Evolutionary conservation across 441 rosid species (phyloP), one percentile per base, ranked within the genome.

Genomic region (Viola pubescens): DNA sequence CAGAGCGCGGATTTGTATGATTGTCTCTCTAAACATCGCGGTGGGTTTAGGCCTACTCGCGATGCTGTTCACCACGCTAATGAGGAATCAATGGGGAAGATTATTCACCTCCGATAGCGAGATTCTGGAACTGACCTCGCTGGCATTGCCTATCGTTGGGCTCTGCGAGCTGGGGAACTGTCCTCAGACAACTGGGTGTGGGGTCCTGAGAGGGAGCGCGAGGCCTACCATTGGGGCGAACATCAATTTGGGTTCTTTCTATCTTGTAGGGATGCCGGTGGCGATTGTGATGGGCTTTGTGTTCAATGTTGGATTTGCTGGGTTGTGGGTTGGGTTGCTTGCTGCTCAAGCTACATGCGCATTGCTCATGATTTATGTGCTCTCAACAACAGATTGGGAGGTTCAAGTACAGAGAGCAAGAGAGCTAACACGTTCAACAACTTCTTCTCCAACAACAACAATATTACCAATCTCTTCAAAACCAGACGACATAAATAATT

Each of bases 181-280:
- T 69, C 99, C 99, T 0, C 99, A 94, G 56, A 94, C 99, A 1
- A 81, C 96, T 0, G 96, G 99, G 0, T 94, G 97, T 47, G 97
- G 99, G 1, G 96, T 83, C 10, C 60, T 94, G 16, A 78, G 99
- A 63, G 99, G 96, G 8, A 83, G 85, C 59, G 99, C 97, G 5
- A 73, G 99, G 75, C 97, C 97, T n/a, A 77, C 82, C 43, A 75
- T 80, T 9, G 99, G 96, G 14, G 99, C 99, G 5, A 88, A 90
- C 71, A 94, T 94, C 66, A 94, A 94, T 60, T 56, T 94, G 68
- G 97, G 99, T 7, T 90, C 99, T 0, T 94, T 94, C 66, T 94
- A 94, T 76, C 67, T 86, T 61, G 91, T 88, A 56, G 99, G 99
- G 1, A 88, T 88, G 96, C 99, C 99, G 0, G 87, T 94, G 7